Conservation (phyloP, 2,329 filamentous ascomycete genomes). For the Immersiporthe knoxdaviesiana region DNA sequence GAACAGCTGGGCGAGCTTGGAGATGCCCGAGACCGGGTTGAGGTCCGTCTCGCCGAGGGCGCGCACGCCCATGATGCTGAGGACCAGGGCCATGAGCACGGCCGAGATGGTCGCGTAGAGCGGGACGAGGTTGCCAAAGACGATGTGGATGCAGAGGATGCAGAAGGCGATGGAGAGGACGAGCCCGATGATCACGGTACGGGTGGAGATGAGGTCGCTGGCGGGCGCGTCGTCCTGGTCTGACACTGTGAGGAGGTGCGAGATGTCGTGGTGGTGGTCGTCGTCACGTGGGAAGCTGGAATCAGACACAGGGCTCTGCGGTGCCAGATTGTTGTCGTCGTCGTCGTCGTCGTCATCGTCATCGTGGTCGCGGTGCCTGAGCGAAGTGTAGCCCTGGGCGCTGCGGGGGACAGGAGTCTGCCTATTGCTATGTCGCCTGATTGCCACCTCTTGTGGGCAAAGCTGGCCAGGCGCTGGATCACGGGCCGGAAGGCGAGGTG, state of each 20-base stretch:
- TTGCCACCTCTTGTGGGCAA: conserved; percentile 17
- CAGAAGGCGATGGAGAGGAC: conserved; percentile 78
- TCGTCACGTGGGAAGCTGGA: conserved; percentile 32
- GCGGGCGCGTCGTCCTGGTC: conserved; percentile 78
- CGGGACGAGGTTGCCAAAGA: conserved; percentile 83
- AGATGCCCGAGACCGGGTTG: conserved; percentile 95
- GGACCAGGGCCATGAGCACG: conserved; percentile 79
- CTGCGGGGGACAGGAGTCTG: conserved; percentile 18
- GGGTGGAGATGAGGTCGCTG: conserved; percentile 77
- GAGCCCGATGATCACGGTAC: conserved; percentile 74
- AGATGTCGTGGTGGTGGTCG: conserved; percentile 28
- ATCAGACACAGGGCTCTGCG: conserved; percentile 30
- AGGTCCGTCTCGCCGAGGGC: conserved; percentile 83
- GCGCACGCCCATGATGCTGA: conserved; percentile 74
- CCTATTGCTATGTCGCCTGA: conserved; percentile 12
- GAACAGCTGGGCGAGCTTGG: conserved; percentile 92
- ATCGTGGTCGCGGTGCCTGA: conserved; percentile 28
- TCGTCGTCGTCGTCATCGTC: conserved; percentile 15
- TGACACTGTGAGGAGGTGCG: conserved; percentile 37
- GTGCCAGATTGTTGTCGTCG: conserved; percentile 15
- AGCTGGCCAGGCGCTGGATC: conserved; percentile 39
- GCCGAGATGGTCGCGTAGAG: conserved; percentile 75
- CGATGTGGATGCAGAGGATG: conserved; percentile 76
- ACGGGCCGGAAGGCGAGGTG: conserved; percentile 73
- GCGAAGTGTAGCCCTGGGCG: conserved; percentile 32